Evolutionary conservation across 306 rosid species (phyloP).

Genomic region (Prunus campanulata): DNA sequence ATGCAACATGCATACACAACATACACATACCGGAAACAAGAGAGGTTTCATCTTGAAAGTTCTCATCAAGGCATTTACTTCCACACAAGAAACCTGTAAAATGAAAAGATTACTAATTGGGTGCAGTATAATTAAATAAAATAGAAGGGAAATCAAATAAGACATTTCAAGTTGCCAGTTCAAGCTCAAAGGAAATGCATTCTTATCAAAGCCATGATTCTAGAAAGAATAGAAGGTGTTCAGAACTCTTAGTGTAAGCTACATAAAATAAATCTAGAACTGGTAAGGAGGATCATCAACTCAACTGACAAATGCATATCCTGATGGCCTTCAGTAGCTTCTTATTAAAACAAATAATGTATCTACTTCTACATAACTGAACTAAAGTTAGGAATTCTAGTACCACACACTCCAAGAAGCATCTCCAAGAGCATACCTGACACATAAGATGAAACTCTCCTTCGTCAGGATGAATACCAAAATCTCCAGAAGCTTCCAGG

Average conservation of each 20-base stretch:
- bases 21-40: slow-evolving; percentile 71
- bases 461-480: slow-evolving; percentile 92
- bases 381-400: background rate
- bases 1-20: slow-evolving; percentile 11
- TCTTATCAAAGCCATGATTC: background rate
- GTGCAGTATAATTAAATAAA: slow-evolving; percentile 1
- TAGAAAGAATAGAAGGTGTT: background rate
- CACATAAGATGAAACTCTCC: slow-evolving; percentile 95
- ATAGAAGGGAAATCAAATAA: background rate
- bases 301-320: background rate
- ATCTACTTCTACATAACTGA: background rate
- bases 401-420: background rate
- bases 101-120: slow-evolving; percentile 20
- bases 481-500: slow-evolving; percentile 94
- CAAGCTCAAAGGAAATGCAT: slow-evolving; percentile 14
- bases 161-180: background rate
- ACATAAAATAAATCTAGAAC: background rate
- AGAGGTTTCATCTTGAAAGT: slow-evolving; percentile 89
- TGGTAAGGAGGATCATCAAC: background rate
- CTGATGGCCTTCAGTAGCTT: background rate
- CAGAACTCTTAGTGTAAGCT: background rate
- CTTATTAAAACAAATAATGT: background rate
- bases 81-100: slow-evolving; percentile 84
- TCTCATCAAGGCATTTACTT: slow-evolving; percentile 87
- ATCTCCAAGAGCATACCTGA: slow-evolving; percentile 52